These are phyloP conservation scores for Podila epicladia DNA, from an alignment of 192 early-diverging fungal genomes.

Conservation along the genomic window DNA sequence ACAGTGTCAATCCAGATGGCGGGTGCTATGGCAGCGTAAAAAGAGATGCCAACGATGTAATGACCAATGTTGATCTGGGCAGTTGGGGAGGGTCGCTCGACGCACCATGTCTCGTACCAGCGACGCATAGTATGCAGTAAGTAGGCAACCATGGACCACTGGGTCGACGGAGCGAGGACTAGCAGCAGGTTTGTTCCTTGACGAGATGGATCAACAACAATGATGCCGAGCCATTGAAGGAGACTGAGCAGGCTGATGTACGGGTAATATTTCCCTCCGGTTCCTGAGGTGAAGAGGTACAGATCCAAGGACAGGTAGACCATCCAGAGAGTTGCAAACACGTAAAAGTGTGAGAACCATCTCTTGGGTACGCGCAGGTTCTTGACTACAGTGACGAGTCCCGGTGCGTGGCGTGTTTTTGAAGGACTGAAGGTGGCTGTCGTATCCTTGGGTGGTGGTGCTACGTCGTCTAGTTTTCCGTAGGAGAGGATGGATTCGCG, in stretches of 20 bases:
- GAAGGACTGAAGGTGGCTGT: constrained; percentile 2
- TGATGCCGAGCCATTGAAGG: constrained; percentile 25
- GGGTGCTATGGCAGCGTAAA: constrained; percentile 65
- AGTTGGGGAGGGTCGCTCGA: constrained; percentile 54
- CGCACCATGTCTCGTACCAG: constrained; percentile 56
- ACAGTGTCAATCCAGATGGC: constrained; percentile 61
- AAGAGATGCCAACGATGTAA: constrained; percentile 70
- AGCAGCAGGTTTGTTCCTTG: not conserved
- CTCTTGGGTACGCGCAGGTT: constrained; percentile 53
- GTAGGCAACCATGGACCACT: constrained; percentile 50
- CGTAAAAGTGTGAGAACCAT: constrained; percentile 66
- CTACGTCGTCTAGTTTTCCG: constrained; percentile 35
- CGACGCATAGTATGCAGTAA: constrained; percentile 53
- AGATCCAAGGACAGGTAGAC: constrained; percentile 27
- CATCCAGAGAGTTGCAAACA: constrained; percentile 48
- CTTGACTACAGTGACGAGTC: not conserved
- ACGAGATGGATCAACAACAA: constrained; percentile 10
- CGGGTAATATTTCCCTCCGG: constrained; percentile 1
- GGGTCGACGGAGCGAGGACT: constrained; percentile 13
- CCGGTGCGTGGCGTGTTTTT: too few relatives aligned
- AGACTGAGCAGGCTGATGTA: constrained; percentile 26
- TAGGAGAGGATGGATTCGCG: constrained; percentile 33
- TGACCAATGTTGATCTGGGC: constrained; percentile 71
- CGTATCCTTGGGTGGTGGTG: not conserved
- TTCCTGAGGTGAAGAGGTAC: constrained; percentile 11